Evolutionary conservation across 2,329 filamentous ascomycete genomes (phyloP).

Genomic region (Ophioceras dolichostomum): DNA sequence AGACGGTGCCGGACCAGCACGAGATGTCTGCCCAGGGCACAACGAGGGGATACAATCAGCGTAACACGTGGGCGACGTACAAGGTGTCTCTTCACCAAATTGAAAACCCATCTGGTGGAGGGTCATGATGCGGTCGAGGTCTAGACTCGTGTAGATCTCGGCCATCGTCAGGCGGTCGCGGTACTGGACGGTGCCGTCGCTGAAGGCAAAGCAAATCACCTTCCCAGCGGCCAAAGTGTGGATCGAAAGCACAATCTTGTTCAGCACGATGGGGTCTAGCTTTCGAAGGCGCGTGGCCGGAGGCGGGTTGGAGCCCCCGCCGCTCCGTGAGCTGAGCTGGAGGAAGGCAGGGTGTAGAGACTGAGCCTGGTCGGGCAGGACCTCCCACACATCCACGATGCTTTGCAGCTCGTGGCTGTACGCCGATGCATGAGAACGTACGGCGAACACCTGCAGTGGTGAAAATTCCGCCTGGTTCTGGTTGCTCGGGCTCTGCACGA

Average conservation of each 20-base stretch:
- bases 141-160: conserved; percentile 51
- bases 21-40: too few relatives aligned
- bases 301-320: background rate
- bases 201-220: conserved; percentile 59
- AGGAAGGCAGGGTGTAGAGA: conserved; percentile 65
- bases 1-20: too few relatives aligned
- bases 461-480: conserved; percentile 23
- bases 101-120: conserved; percentile 69
- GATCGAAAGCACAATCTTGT: conserved; percentile 60
- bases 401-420: conserved; percentile 56
- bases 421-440: conserved; percentile 52
- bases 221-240: conserved; percentile 59
- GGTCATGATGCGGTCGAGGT: conserved; percentile 53
- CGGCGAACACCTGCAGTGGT: conserved; percentile 55
- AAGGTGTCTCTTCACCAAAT: conserved; percentile 45
- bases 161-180: conserved; percentile 65
- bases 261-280: conserved; percentile 53
- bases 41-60: background rate
- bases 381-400: conserved; percentile 72
- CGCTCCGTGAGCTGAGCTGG: conserved; percentile 44
- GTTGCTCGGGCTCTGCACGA: conserved; percentile 42
- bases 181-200: conserved; percentile 72
- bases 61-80: too few relatives aligned
- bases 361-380: conserved; percentile 54
- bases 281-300: conserved; percentile 38